phyloP scores from a whole-genome alignment of 1,284 basidiomycete genomes.

The Apiotrichum mycotoxinovorans region DNA sequence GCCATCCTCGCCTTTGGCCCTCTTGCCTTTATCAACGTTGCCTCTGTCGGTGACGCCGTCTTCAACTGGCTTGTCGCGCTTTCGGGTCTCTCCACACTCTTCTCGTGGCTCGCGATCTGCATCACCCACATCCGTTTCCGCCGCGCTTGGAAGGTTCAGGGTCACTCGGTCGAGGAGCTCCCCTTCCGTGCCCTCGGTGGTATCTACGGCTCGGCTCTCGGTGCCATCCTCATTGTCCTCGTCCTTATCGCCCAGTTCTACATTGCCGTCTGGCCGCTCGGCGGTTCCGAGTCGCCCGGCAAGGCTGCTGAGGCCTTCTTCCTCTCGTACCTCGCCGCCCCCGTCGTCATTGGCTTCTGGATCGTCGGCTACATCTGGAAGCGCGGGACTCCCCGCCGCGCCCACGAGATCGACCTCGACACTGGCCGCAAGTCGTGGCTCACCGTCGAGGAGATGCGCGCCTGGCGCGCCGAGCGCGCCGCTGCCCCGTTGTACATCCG shows the following conservation, averaged over 20 bases:
- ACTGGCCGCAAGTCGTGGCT: conserved; percentile 51
- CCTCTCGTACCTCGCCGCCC: conserved; percentile 48
- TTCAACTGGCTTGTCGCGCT: conserved; percentile 54
- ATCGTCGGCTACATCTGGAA: conserved; percentile 44
- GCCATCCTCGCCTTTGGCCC: conserved; percentile 45
- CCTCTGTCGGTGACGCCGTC: conserved; percentile 30
- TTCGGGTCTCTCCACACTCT: conserved; percentile 54
- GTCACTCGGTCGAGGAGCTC: conserved; percentile 51
- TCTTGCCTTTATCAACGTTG: conserved; percentile 50
- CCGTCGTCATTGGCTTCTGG: conserved; percentile 47
- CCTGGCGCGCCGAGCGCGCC: conserved; percentile 31
- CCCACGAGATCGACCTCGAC: conserved; percentile 50
- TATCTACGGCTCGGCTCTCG: conserved; percentile 51
- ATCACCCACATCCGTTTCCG: conserved; percentile 49
- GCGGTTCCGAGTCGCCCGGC: conserved; percentile 12
- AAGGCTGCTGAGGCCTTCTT: conserved; percentile 50
- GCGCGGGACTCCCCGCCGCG: conserved; percentile 39
- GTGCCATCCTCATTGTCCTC: conserved; percentile 43
- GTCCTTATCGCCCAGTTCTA: conserved; percentile 47
- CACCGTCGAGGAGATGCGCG: conserved; percentile 49
- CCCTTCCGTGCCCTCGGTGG: conserved; percentile 51
- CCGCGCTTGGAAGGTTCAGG: conserved; percentile 47
- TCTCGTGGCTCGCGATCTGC: conserved; percentile 50
- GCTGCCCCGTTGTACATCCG: conserved; percentile 35
- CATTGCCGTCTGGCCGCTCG: conserved; percentile 23